These are phyloP conservation scores for Talaromyces adpressus DNA, from an alignment of 495 filamentous ascomycete species.

Conservation along the genomic window DNA sequence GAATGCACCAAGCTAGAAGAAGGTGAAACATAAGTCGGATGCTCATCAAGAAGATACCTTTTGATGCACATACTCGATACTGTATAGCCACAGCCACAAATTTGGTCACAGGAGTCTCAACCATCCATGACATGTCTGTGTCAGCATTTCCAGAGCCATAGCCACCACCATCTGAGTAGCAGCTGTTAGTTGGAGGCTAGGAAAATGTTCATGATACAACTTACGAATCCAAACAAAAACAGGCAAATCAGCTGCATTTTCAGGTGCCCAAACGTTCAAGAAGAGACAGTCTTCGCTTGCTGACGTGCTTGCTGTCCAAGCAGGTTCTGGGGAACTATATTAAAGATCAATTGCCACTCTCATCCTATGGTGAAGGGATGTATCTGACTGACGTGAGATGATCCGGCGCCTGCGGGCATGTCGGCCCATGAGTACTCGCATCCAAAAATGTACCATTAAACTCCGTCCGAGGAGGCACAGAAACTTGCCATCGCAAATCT, in stretches of 20 bases:
- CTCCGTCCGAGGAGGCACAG: conserved; percentile 27
- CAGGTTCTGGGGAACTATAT: conserved; percentile 31
- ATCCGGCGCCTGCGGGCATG: conserved; percentile 4
- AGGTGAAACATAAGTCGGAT: conserved; percentile 26
- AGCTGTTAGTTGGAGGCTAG: background rate
- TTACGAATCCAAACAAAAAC: conserved; percentile 42
- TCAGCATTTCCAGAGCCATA: conserved; percentile 22
- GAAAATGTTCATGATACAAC: background rate
- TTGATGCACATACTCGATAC: conserved; percentile 36
- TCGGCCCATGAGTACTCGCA: background rate
- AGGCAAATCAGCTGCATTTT: conserved; percentile 29
- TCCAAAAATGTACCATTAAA: conserved; percentile 30
- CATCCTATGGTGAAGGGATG: no score
- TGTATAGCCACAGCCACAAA: conserved; percentile 23
- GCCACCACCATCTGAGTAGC: conserved; percentile 34
- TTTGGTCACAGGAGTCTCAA: conserved; percentile 8
- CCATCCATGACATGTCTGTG: conserved; percentile 11
- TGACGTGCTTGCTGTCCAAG: conserved; percentile 24
- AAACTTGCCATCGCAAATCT: conserved; percentile 38
- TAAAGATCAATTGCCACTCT: background rate
- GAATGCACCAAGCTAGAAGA: conserved; percentile 43
- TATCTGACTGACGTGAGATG: background rate
- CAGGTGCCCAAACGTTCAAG: conserved; percentile 38
- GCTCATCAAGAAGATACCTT: conserved; percentile 3
- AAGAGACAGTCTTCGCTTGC: conserved; percentile 47